Conservation (phyloP, 108 stramenopile species). For the Cyclotella sp. region DNA sequence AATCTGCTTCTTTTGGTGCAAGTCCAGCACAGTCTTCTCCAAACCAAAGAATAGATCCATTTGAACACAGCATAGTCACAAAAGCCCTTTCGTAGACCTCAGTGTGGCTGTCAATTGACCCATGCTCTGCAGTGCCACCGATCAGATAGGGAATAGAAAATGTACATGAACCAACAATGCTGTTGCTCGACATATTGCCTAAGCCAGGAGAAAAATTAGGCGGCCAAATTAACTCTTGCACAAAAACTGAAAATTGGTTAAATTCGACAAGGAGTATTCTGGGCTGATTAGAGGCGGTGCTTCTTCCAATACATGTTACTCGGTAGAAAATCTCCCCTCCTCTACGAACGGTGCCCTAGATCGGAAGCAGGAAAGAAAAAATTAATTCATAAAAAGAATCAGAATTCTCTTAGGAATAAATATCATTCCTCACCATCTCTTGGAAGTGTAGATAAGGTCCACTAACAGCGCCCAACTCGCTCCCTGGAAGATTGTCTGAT, state of each 20-base stretch:
- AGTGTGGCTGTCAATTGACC: slow-evolving; percentile 19
- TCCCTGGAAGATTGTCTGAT: slow-evolving; percentile 45
- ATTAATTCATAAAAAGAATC: not conserved
- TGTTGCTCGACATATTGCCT: slow-evolving; percentile 48
- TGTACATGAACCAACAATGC: slow-evolving; percentile 67
- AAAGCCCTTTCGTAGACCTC: slow-evolving; percentile 57
- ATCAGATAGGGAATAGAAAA: slow-evolving; percentile 56
- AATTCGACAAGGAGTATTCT: slow-evolving; percentile 70
- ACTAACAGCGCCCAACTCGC: slow-evolving; percentile 32
- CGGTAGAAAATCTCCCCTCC: slow-evolving; percentile 56
- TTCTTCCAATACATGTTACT: slow-evolving; percentile 63
- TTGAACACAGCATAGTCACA: slow-evolving; percentile 57
- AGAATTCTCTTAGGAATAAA: not conserved
- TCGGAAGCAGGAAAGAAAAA: not conserved
- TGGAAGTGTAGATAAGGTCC: slow-evolving; percentile 77
- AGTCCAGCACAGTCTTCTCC: slow-evolving; percentile 54
- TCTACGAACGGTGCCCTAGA: slow-evolving; percentile 44
- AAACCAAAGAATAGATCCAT: slow-evolving; percentile 64
- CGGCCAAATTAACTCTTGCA: slow-evolving; percentile 67
- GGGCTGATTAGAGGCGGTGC: slow-evolving; percentile 54
- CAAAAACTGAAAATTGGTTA: slow-evolving; percentile 55
- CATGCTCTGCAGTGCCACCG: slow-evolving; percentile 31
- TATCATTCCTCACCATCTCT: slow-evolving; percentile 13
- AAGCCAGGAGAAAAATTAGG: slow-evolving; percentile 40
- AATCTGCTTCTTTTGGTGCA: not conserved